phyloP scores from a whole-genome alignment of 1,284 basidiomycete species.

The Anthracocystis walkeri region DNA sequence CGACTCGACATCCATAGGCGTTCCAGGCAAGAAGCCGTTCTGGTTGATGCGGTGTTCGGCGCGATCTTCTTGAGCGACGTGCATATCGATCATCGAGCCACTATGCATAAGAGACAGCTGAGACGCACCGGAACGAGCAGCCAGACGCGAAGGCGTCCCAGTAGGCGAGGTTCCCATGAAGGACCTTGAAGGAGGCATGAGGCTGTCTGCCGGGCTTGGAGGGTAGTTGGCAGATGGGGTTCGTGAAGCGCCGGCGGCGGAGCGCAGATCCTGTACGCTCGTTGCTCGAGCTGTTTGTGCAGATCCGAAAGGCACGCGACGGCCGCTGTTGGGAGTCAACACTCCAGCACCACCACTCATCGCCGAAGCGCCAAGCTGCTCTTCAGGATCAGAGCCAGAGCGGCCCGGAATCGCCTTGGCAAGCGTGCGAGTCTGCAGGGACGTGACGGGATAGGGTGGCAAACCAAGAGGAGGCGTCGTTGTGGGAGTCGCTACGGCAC shows the following conservation, averaged over 20 bases:
- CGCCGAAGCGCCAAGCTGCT: conserved; percentile 6
- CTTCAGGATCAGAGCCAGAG: conserved; percentile 27
- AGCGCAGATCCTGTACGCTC: conserved; percentile 52
- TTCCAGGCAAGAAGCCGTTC: conserved; percentile 53
- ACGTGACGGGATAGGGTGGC: conserved; percentile 21
- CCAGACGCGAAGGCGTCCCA: conserved; percentile 33
- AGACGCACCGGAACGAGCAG: conserved; percentile 46
- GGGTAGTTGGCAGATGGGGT: conserved; percentile 32
- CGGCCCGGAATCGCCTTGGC: conserved; percentile 20
- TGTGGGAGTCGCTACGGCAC: conserved; percentile 6
- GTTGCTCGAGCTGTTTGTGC: conserved; percentile 48
- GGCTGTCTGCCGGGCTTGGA: conserved; percentile 40
- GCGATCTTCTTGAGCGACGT: conserved; percentile 66
- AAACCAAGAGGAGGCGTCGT: conserved; percentile 26
- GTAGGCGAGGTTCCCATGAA: conserved; percentile 53
- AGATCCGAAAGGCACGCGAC: conserved; percentile 31
- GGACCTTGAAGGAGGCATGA: conserved; percentile 59
- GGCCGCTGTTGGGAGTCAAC: conserved; percentile 22
- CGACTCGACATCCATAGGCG: conserved; percentile 45
- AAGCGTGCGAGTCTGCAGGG: conserved; percentile 30
- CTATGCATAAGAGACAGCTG: conserved; percentile 69
- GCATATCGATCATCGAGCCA: conserved; percentile 71
- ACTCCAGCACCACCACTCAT: conserved; percentile 6
- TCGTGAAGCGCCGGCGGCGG: conserved; percentile 41
- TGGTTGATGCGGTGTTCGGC: conserved; percentile 57